Base-by-base conservation (phyloP, 352 stramenopile genomes). In the Globisporangium nunn region DNA sequence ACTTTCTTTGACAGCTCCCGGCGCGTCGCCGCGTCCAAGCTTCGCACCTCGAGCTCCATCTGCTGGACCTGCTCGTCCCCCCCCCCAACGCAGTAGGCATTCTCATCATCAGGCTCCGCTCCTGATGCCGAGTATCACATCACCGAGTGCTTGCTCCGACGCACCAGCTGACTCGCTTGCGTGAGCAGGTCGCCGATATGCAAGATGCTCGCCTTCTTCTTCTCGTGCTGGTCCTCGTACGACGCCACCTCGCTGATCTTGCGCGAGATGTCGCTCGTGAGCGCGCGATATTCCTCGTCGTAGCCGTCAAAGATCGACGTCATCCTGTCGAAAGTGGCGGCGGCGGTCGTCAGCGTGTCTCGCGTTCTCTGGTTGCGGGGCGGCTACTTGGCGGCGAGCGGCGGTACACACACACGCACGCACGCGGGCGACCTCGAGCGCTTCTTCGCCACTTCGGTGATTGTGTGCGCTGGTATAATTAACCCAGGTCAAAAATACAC, bases 251-350 rank as follows among this genome's bases (percentile, higher is more conserved):
- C 85, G 68, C 82, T 93, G 60, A 95, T 82, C 61, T 95, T 95
- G 62, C 82, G 88, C 49, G 85, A 95, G 70, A 95, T 91, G 61
- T 92, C 84, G 69, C 79, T 87, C 35, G 85, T 75, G 50, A 95
- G 64, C 46, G 82, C 68, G 56, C 84, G 82, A 57, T 95, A 95
- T 62, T 95, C 85, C 68, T 95, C 85, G 56, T 95, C 85, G 63
- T 95, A 95, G 43, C 82, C 79, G 61, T 95, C 85, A 47, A 95
- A 95, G 58, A 93, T 95, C 40, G 82, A 90, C 62, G 85, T 95
- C 82, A 92, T 95, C 50, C 58, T 69, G 64, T 60, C 62, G 50
- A 63, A 60, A 7, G 56, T 23, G 41, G 41, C 14, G 3, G 35
- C 43, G 18, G 35, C 43, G 18, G 43, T 11, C 43, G 43, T n/a